These are phyloP conservation scores for Fusarium annulatum DNA, from an alignment of 2,329 filamentous ascomycete species.

Conservation along the genomic window DNA sequence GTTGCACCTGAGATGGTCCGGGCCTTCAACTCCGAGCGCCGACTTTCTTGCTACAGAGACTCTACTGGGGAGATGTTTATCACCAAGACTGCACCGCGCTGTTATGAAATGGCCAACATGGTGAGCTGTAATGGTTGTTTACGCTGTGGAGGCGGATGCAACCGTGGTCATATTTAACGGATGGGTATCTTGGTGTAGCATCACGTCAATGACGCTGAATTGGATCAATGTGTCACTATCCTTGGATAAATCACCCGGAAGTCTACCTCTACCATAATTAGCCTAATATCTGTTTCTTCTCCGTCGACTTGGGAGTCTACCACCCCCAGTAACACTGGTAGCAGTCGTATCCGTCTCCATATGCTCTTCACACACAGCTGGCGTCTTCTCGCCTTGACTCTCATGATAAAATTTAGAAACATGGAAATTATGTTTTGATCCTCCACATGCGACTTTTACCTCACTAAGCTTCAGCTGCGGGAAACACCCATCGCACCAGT, in stretches of 20 bases:
- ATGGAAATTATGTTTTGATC: conserved; percentile 46
- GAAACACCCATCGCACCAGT: conserved; percentile 50
- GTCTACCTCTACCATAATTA: background rate
- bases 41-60: background rate
- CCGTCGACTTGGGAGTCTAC: background rate
- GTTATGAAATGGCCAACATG: background rate
- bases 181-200: background rate
- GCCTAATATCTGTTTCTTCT: background rate
- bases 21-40: background rate
- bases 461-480: conserved; percentile 44
- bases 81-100: background rate
- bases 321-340: background rate
- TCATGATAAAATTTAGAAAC: conserved; percentile 51
- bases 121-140: background rate
- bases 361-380: conserved; percentile 39
- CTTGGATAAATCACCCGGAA: background rate
- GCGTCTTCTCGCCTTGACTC: conserved; percentile 46
- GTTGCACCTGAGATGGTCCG: background rate
- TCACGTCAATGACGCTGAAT: background rate
- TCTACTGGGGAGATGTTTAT: background rate
- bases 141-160: background rate
- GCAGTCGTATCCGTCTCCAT: background rate
- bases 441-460: conserved; percentile 39
- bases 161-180: background rate
- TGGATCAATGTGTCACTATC: background rate